Base-by-base conservation (phyloP, 2,329 filamentous ascomycete species). In the Neurospora sp. region DNA sequence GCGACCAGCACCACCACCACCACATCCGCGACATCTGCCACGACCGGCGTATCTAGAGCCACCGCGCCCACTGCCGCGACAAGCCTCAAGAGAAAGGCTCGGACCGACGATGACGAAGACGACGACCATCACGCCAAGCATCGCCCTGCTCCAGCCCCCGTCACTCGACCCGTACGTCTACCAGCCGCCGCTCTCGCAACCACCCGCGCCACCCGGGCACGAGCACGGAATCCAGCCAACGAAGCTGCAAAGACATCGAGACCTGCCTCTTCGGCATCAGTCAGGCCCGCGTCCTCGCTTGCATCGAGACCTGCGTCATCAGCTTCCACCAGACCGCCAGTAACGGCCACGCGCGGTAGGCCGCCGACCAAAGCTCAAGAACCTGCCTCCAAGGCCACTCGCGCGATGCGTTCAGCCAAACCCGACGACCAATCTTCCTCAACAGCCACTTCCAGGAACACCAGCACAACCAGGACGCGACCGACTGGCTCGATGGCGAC, bases 91-190 rank as follows among this genome's bases (percentile, higher is more conserved):
- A 80, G 88, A 72, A 90, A 89, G 80, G 83, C 82, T 39, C 81
- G 85, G 70, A 77, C 83, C 15, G 86, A 89, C 66, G 86, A 88
- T 57, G 77, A 78, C 17, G 83, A 85, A 17, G 82, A 86, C 66
- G 79, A 82, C 67, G 72, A 77, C 52, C 71, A 77, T 68, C 71
- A 80, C 77, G 79, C 80, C 74, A 72, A 78, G 70, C 70, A 76
- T 72, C 52, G 52, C 4, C 28, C 52, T 62, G 52, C 52, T 10
- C 28, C 52, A n/a, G 68, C 73, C 71, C 71, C 52, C 23, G 52
- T 62, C 10, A 36, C 52, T 6, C 52, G 52, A 62, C 52, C 52
- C 15, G 52, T 62, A 62, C 52, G 69, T 41, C 70, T 73, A 1
- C 69, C 75, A 11, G 67, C 74, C 1, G 69, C 69, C 15, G 73